A percentile compares a stretch with the other conserved stretches of the same genome.
Evolutionary conservation across 495 filamentous ascomycete species (phyloP).

Genomic region (Annulohypoxylon nitens): DNA sequence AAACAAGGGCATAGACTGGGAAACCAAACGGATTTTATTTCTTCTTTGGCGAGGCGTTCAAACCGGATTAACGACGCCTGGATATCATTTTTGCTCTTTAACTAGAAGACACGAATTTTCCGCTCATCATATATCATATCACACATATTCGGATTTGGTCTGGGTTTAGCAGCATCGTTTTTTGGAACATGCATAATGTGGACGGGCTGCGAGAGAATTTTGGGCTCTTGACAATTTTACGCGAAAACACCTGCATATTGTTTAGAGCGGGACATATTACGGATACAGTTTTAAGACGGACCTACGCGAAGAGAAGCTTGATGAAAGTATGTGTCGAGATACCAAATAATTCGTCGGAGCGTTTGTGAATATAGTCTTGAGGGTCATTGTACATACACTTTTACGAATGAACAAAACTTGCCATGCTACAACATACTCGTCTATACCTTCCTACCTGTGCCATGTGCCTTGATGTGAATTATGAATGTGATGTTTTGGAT

Average conservation of each 20-base stretch:
- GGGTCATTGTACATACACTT: constrained; percentile 12
- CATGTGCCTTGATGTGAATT: not conserved
- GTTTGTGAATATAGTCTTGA: constrained; percentile 30
- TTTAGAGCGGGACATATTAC: constrained; percentile 30
- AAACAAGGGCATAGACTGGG: constrained; percentile 40
- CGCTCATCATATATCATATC: constrained; percentile 31
- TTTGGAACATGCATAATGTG: not conserved
- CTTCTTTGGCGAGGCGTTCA: constrained; percentile 44
- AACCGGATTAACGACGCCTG: constrained; percentile 8
- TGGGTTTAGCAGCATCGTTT: constrained; percentile 13
- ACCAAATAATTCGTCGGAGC: constrained; percentile 33
- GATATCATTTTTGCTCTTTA: constrained; percentile 15
- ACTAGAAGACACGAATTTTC: constrained; percentile 42
- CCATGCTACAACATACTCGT: not conserved
- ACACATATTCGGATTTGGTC: constrained; percentile 12
- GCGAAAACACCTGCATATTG: constrained; percentile 24
- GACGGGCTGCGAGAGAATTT: constrained; percentile 7
- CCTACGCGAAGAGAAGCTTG: constrained; percentile 8
- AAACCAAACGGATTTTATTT: constrained; percentile 19
- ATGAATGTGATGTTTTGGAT: not conserved
- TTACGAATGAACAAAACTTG: constrained; percentile 4
- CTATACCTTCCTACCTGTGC: not conserved
- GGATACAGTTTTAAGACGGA: constrained; percentile 10
- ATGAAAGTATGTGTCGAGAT: constrained; percentile 23
- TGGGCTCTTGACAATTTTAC: constrained; percentile 16